These are phyloP conservation scores for Lachancea meyersii DNA, from an alignment of 805 yeast genomes.

Conservation along the genomic window DNA sequence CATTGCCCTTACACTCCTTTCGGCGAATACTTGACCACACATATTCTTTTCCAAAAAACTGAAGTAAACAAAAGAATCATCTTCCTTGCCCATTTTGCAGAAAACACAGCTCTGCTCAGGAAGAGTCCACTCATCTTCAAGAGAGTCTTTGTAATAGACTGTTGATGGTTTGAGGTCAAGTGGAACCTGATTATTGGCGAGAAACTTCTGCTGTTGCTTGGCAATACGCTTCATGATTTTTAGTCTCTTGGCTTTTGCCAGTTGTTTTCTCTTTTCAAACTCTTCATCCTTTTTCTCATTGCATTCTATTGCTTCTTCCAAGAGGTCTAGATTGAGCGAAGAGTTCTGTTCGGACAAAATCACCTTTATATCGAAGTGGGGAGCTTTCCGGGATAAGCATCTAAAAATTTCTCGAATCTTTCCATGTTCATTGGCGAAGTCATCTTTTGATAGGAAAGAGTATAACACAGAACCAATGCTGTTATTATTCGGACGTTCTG, in stretches of 20 bases:
- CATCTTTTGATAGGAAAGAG: constrained; percentile 38
- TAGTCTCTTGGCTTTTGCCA: constrained; percentile 64
- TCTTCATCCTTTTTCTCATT: constrained; percentile 34
- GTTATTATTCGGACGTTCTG: constrained; percentile 35
- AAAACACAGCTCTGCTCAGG: constrained; percentile 28
- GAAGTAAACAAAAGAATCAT: constrained; percentile 28
- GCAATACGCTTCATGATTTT: constrained; percentile 73
- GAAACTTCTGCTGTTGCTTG: constrained; percentile 71
- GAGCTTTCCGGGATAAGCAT: constrained; percentile 22
- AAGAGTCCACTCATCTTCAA: constrained; percentile 5
- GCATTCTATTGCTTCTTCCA: constrained; percentile 25
- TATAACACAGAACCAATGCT: constrained; percentile 38
- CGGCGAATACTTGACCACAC: constrained; percentile 32
- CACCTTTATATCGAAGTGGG: constrained; percentile 29
- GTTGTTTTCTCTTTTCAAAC: constrained; percentile 52
- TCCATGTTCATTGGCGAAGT: constrained; percentile 41
- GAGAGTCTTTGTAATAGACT: background rate
- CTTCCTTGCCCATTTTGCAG: constrained; percentile 29
- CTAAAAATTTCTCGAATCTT: constrained; percentile 53
- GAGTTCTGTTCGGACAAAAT: constrained; percentile 35
- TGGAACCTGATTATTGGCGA: constrained; percentile 42
- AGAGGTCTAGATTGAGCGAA: constrained; percentile 27
- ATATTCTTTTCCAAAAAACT: constrained; percentile 27
- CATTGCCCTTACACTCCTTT: background rate
- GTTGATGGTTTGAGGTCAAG: constrained; percentile 14